These are phyloP conservation scores for Exophiala calicioides DNA, from an alignment of 2,329 filamentous ascomycete genomes.

Conservation along the genomic window DNA sequence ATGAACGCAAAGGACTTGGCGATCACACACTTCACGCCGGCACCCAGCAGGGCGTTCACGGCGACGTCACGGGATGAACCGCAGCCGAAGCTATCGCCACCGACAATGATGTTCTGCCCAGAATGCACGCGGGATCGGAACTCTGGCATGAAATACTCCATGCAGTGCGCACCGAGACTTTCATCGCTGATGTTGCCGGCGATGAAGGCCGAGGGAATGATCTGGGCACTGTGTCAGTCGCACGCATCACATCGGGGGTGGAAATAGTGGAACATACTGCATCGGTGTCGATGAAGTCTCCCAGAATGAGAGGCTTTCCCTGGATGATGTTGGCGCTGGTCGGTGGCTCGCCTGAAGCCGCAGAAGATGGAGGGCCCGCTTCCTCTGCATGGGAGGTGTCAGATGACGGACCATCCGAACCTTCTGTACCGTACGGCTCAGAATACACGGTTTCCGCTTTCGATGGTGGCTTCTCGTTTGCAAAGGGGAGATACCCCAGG, in stretches of 20 bases:
- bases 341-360: background rate
- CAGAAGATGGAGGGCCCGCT: background rate
- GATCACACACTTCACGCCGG: too few species aligned
- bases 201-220: conserved; percentile 61
- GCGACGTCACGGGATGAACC: conserved; percentile 50
- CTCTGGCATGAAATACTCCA: conserved; percentile 42
- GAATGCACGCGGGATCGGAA: conserved; percentile 39
- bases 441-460: background rate
- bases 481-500: conserved; percentile 1
- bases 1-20: too few species aligned
- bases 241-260: too few species aligned
- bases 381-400: background rate
- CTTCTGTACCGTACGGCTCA: background rate
- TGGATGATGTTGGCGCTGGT: too few species aligned
- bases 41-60: conserved; percentile 40
- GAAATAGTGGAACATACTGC: conserved; percentile 32
- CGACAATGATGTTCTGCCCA: conserved; percentile 34
- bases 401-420: background rate
- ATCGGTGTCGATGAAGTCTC: conserved; percentile 49
- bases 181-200: conserved; percentile 50
- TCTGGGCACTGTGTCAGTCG: conserved; percentile 1
- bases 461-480: background rate
- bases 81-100: conserved; percentile 48
- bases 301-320: too few species aligned
- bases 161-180: conserved; percentile 41